phyloP scores from a whole-genome alignment of 176 grass and related monocot genomes.

The Canna indica region DNA sequence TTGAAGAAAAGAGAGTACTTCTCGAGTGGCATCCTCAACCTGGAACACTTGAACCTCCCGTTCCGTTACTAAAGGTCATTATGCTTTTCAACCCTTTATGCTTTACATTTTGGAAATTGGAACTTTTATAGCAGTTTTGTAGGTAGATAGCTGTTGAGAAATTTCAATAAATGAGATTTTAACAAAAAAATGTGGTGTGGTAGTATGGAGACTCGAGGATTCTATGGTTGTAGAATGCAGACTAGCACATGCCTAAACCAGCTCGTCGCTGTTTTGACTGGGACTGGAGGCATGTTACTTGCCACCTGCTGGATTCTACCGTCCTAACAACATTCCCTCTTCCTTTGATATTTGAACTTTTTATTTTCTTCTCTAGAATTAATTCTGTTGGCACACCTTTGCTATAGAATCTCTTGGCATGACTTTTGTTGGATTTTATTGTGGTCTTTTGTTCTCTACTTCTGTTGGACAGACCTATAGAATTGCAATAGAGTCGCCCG shows the following conservation, averaged over 20 bases:
- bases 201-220: neutral
- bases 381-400: constrained; percentile 4
- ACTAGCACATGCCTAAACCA: neutral
- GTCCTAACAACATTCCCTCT: neutral
- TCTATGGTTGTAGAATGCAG: neutral
- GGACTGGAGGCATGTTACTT: neutral
- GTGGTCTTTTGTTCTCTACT: too few species aligned
- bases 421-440: constrained; percentile 16
- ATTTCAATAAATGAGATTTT: neutral
- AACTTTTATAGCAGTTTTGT: neutral
- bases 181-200: neutral
- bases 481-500: neutral
- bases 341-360: neutral
- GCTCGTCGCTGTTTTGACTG: neutral
- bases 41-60: constrained; percentile 72
- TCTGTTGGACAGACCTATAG: neutral
- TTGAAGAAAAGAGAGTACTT: constrained; percentile 67
- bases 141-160: neutral
- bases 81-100: neutral
- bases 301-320: neutral
- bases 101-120: neutral
- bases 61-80: constrained; percentile 74
- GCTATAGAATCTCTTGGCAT: constrained; percentile 6
- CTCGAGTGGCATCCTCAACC: constrained; percentile 94
- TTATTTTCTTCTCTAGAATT: neutral